These are phyloP conservation scores for Tetracladium marchalianum DNA, from an alignment of 495 filamentous ascomycete species.

Conservation along the genomic window DNA sequence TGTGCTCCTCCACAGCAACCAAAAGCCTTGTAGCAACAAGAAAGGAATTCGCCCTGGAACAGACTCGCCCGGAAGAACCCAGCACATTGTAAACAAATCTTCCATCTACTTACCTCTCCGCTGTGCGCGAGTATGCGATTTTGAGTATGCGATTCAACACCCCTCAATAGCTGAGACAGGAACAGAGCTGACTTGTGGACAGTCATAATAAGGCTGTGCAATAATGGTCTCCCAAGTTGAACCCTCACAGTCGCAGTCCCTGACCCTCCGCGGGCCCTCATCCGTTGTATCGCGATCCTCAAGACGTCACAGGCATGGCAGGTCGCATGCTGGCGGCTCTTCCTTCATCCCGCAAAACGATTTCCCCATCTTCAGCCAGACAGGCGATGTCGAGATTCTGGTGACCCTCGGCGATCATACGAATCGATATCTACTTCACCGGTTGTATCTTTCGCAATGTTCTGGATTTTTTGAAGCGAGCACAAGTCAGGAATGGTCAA, in stretches of 20 bases:
- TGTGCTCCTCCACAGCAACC: too few relatives aligned
- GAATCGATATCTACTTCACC: conserved; percentile 76
- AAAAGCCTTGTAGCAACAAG: too few relatives aligned
- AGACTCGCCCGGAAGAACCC: too few relatives aligned
- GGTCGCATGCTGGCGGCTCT: conserved; percentile 70
- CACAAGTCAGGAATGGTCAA: conserved; percentile 78
- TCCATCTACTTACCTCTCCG: too few relatives aligned
- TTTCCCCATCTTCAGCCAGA: conserved; percentile 83
- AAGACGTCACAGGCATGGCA: conserved; percentile 55
- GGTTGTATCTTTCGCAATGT: conserved; percentile 74
- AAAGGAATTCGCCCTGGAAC: too few relatives aligned
- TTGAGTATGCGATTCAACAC: conserved; percentile 1
- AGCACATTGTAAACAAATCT: too few relatives aligned
- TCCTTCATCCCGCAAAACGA: conserved; percentile 71
- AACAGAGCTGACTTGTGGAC: not conserved
- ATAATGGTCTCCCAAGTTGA: conserved; percentile 58
- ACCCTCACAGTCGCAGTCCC: conserved; percentile 40
- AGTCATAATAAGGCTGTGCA: conserved; percentile 3
- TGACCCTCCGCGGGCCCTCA: conserved; percentile 41
- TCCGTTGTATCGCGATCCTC: conserved; percentile 47
- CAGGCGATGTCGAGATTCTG: conserved; percentile 83
- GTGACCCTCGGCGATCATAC: conserved; percentile 61
- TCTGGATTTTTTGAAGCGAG: conserved; percentile 91
- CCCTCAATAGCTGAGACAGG: not conserved
- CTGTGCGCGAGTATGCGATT: conserved; percentile 5